Evolutionary conservation across 495 filamentous ascomycete genomes (phyloP).

Genomic region (Penicillium atrosanguineum): DNA sequence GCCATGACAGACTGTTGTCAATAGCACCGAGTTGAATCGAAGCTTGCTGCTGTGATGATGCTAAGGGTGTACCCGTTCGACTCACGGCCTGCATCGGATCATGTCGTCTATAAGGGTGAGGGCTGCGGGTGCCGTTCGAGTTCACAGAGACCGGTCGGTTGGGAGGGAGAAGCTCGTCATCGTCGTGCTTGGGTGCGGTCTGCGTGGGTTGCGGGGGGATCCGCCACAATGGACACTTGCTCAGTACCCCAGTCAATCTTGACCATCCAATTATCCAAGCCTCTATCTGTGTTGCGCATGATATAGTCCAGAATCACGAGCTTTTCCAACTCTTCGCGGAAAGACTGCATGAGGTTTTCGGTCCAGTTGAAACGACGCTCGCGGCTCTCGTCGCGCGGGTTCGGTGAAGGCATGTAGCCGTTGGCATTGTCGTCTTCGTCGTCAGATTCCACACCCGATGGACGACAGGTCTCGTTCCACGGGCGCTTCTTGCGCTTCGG

Average conservation of each 20-base stretch:
- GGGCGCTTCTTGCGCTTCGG: conserved; percentile 67
- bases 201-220: conserved; percentile 68
- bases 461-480: conserved; percentile 86
- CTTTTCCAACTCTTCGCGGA: conserved; percentile 94
- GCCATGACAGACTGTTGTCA: conserved; percentile 97
- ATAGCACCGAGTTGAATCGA: conserved; percentile 86
- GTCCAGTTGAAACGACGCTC: conserved; percentile 78
- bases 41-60: conserved; percentile 43
- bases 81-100: conserved; percentile 80
- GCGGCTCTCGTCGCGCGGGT: conserved; percentile 45
- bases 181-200: conserved; percentile 36
- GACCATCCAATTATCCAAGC: conserved; percentile 99
- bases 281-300: conserved; percentile 97
- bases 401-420: conserved; percentile 41
- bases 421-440: conserved; percentile 73
- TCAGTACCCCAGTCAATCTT: conserved; percentile 83
- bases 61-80: conserved; percentile 55
- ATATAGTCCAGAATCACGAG: conserved; percentile 98
- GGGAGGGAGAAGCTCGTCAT: conserved; percentile 54
- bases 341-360: conserved; percentile 80
- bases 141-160: conserved; percentile 55
- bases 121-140: conserved; percentile 40
- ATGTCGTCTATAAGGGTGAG: conserved; percentile 71
- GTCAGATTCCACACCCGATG: conserved; percentile 61
- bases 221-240: conserved; percentile 79